These are phyloP conservation scores for Xylariales sp. DNA, from an alignment of 2,329 filamentous ascomycete genomes.

Conservation along the genomic window DNA sequence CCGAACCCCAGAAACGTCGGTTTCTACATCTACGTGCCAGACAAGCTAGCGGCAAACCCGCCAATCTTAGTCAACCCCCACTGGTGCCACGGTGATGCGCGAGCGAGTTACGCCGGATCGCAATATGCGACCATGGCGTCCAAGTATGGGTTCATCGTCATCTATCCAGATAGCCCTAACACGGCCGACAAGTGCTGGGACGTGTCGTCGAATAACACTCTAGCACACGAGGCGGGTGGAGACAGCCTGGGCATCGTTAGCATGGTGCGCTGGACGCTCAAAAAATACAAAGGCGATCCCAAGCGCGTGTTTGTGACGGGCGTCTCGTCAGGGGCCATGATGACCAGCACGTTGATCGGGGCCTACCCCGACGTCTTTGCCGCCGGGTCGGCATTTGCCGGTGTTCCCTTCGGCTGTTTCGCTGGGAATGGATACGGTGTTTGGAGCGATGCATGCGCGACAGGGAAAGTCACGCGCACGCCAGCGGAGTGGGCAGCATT, in stretches of 20 bases:
- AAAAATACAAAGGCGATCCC: constrained; percentile 50
- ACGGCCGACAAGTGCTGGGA: constrained; percentile 67
- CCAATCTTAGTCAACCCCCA: constrained; percentile 67
- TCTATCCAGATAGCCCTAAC: constrained; percentile 50
- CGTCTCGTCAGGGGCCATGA: constrained; percentile 51
- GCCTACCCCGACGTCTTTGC: constrained; percentile 62
- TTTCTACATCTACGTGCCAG: constrained; percentile 65
- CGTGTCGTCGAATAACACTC: constrained; percentile 58
- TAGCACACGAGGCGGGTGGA: constrained; percentile 53
- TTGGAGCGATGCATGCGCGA: constrained; percentile 66
- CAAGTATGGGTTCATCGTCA: constrained; percentile 55
- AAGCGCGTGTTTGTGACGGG: constrained; percentile 50
- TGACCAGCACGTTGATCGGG: constrained; percentile 55
- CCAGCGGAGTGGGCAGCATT: constrained; percentile 42
- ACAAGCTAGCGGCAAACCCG: constrained; percentile 56
- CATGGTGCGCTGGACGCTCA: constrained; percentile 52
- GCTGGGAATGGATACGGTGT: constrained; percentile 53
- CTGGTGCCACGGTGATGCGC: constrained; percentile 67
- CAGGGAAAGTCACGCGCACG: constrained; percentile 55
- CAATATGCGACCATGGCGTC: constrained; percentile 66
- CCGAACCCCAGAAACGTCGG: constrained; percentile 63
- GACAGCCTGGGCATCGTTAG: constrained; percentile 55
- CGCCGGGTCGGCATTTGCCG: constrained; percentile 58
- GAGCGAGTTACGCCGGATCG: constrained; percentile 60
- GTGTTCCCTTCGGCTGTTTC: constrained; percentile 65